phyloP scores from a whole-genome alignment of 768 basidiomycete genomes.

The Auriscalpium microsporum region DNA sequence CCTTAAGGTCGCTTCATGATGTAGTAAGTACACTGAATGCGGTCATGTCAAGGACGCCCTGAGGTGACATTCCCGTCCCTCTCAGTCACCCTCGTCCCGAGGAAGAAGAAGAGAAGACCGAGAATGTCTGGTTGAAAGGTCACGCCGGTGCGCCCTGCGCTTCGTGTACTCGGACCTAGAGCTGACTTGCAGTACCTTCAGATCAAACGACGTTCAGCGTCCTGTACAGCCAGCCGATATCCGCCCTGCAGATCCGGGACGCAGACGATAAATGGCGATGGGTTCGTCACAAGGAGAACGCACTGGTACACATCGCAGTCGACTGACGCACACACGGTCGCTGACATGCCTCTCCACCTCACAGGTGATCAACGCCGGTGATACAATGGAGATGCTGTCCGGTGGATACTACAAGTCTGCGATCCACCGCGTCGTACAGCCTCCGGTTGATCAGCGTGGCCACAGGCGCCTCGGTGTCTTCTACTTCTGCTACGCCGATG shows the following conservation, averaged over 20 bases:
- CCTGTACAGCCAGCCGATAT: constrained; percentile 27
- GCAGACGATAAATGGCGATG: constrained; percentile 26
- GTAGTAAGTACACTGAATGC: constrained; percentile 33
- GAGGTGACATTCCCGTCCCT: background rate
- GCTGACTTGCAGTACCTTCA: background rate
- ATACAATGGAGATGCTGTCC: constrained; percentile 24
- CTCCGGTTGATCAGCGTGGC: constrained; percentile 24
- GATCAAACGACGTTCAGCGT: constrained; percentile 25
- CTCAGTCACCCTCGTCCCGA: constrained; percentile 23
- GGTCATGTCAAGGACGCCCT: too few species aligned
- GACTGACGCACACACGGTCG: background rate
- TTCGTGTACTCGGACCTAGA: too few species aligned
- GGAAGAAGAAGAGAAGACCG: constrained; percentile 21
- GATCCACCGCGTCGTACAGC: constrained; percentile 29
- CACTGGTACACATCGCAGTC: constrained; percentile 11
- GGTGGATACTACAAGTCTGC: constrained; percentile 27
- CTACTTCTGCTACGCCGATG: constrained; percentile 26
- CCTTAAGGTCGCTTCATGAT: constrained; percentile 54
- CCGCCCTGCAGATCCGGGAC: constrained; percentile 25
- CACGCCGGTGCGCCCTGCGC: constrained; percentile 20
- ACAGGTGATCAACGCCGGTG: constrained; percentile 31
- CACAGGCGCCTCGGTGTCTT: constrained; percentile 25
- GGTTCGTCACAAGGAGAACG: constrained; percentile 26
- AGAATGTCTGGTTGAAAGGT: constrained; percentile 29
- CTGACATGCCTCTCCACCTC: background rate